Base-by-base conservation (phyloP, 257 asterid species). In the Solanum appendiculatum region DNA sequence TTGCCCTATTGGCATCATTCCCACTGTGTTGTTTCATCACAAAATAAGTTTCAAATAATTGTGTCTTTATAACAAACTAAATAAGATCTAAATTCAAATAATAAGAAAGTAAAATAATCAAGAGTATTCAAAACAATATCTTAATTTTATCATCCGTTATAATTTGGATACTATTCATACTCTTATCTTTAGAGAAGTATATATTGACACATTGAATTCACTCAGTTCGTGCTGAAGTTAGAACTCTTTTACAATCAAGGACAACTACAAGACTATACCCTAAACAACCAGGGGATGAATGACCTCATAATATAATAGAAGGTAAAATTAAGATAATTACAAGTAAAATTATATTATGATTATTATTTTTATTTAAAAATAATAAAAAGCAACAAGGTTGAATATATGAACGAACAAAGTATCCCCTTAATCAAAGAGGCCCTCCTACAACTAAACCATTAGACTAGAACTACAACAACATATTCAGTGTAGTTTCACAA, bases 1-100 rank as follows among this genome's bases (percentile, higher is more conserved):
- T 91, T 92, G 93, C 78, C 91, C 91, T 7, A 94, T 39, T 3
- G 93, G 94, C 40, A 95, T 85, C 89, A 88, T 94, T 86, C 98
- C 98, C 89, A 95, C 98, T 95, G 91, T 95, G 88, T 84, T 36
- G 21, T 20, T 87, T 88, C 93, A 80, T 29, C 10, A 80, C n/a
- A 40, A 44, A 44, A 77, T 46, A 27, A 27, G 2, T 0, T 27
- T 42, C n/a, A 44, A n/a, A 15, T 42, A 14, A 14, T 25, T 10
- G 36, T 39, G 7, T 11, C 23, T 39, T 40, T n/a, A 23, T 27
- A 77, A 25, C 3, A 44, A 78, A 78, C 25, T 25, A 42, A 42
- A 14, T 14, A 68, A 63, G 51, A 36, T 21, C 16, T 18, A 34
- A 34, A 37, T 73, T 37, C 29, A 21, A 11, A 36, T 34, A 33